Evolutionary conservation across 108 stramenopile species (phyloP).

Genomic region (Epipyxis sp.): DNA sequence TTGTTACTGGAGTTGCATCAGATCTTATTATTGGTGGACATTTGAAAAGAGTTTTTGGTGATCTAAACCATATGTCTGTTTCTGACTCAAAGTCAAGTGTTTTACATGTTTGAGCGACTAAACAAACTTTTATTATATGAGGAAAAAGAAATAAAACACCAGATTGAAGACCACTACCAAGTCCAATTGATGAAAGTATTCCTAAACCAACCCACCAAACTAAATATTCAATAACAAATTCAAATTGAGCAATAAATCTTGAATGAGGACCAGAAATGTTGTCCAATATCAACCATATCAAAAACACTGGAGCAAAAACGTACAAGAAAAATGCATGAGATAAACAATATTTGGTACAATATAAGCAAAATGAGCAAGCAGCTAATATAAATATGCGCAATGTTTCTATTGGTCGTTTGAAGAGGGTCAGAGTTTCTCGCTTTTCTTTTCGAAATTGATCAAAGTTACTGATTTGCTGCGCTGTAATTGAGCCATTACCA

Average conservation of each 20-base stretch:
- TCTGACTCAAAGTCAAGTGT: slow-evolving; percentile 44
- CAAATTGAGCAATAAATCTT: slow-evolving; percentile 20
- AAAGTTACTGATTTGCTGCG: slow-evolving; percentile 3
- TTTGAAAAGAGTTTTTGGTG: slow-evolving; percentile 35
- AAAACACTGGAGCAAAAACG: slow-evolving; percentile 34
- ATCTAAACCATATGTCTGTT: slow-evolving; percentile 55
- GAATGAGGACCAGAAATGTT: slow-evolving; percentile 41
- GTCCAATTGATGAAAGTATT: slow-evolving; percentile 57
- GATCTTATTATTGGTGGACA: slow-evolving; percentile 41
- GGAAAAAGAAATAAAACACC: slow-evolving; percentile 61
- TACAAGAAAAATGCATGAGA: slow-evolving; percentile 34
- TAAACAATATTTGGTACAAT: background rate
- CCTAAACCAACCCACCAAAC: slow-evolving; percentile 62
- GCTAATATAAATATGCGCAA: background rate
- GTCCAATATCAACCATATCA: slow-evolving; percentile 41
- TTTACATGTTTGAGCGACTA: slow-evolving; percentile 20
- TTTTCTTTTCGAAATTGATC: background rate
- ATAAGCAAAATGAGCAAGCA: background rate
- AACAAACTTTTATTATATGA: slow-evolving; percentile 56
- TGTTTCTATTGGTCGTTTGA: background rate
- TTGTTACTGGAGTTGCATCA: slow-evolving; percentile 7
- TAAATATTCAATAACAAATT: slow-evolving; percentile 27
- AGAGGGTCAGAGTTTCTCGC: background rate
- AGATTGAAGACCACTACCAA: slow-evolving; percentile 57
- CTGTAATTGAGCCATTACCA: background rate